These are phyloP conservation scores for Fusarium sp. DNA, from an alignment of 2,329 filamentous ascomycete species.

Conservation along the genomic window DNA sequence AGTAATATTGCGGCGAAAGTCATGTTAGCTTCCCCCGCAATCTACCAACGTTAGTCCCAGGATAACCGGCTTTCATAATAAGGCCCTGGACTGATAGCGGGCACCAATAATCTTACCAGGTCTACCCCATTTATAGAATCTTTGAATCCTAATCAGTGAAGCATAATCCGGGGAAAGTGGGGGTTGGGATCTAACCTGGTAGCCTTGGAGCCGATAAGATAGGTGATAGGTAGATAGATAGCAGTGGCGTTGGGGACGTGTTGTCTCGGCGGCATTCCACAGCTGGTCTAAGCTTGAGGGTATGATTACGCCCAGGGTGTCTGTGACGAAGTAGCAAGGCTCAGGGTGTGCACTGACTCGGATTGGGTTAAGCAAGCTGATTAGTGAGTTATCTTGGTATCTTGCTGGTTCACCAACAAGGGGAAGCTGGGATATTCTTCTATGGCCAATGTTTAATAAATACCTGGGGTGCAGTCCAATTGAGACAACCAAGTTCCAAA, in stretches of 20 bases:
- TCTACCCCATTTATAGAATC: slow-evolving; percentile 8
- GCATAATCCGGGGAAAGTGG: slow-evolving; percentile 13
- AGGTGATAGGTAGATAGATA: slow-evolving; percentile 14
- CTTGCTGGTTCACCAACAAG: neutral
- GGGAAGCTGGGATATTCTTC: neutral
- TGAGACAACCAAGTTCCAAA: neutral
- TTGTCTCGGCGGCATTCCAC: neutral
- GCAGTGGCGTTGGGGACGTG: neutral
- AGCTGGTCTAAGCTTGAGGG: neutral
- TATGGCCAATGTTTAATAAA: neutral
- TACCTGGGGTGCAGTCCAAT: neutral
- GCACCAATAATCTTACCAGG: slow-evolving; percentile 7
- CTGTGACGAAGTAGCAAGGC: too few species aligned
- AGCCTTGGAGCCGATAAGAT: neutral
- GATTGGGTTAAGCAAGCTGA: neutral
- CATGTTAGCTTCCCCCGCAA: neutral
- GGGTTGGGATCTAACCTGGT: slow-evolving; percentile 1
- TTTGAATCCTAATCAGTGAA: neutral
- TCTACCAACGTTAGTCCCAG: neutral
- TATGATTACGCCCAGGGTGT: too few species aligned
- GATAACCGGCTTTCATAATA: neutral
- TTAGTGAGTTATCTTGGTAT: slow-evolving; percentile 5
- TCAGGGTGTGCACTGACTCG: slow-evolving; percentile 14
- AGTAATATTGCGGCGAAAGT: too few species aligned
- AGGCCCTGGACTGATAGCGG: neutral